These are phyloP conservation scores for Tephrocybe sp. DNA, from an alignment of 768 basidiomycete species.

Conservation along the genomic window DNA sequence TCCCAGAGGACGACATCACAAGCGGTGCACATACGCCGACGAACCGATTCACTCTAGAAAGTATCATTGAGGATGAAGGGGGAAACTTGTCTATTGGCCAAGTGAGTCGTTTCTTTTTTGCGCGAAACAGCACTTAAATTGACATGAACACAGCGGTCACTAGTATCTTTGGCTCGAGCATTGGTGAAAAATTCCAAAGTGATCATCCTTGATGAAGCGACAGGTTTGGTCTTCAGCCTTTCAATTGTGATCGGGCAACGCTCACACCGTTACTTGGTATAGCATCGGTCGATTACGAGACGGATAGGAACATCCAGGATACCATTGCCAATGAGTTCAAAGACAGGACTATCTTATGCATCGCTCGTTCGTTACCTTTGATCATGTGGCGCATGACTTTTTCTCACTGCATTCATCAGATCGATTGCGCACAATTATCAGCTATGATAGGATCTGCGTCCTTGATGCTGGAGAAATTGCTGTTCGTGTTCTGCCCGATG, in stretches of 20 bases:
- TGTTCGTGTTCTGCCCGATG: constrained; percentile 32
- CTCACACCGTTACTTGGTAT: constrained; percentile 3
- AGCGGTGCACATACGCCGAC: constrained; percentile 45
- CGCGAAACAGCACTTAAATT: no score
- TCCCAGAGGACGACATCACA: constrained; percentile 31
- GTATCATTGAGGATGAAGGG: constrained; percentile 84
- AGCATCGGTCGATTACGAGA: constrained; percentile 90
- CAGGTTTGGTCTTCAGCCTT: constrained; percentile 35
- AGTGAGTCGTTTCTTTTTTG: constrained; percentile 23
- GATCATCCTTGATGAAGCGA: constrained; percentile 89
- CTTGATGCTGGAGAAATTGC: constrained; percentile 79
- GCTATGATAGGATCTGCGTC: constrained; percentile 88
- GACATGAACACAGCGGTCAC: constrained; percentile 53
- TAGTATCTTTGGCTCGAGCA: constrained; percentile 87
- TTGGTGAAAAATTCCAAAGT: constrained; percentile 84
- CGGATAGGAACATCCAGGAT: constrained; percentile 87
- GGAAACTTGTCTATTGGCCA: constrained; percentile 78
- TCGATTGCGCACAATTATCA: constrained; percentile 83
- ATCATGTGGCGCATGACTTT: not conserved
- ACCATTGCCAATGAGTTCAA: constrained; percentile 85
- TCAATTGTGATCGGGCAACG: not conserved
- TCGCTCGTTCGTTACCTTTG: constrained; percentile 64
- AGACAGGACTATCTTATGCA: constrained; percentile 84
- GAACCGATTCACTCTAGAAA: constrained; percentile 81
- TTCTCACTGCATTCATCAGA: constrained; percentile 39